Percentiles rank a stretch among this genome's conserved stretches.
Evolutionary conservation across 2,329 filamentous ascomycete genomes (phyloP).

Genomic region (Aplosporella prunicola): DNA sequence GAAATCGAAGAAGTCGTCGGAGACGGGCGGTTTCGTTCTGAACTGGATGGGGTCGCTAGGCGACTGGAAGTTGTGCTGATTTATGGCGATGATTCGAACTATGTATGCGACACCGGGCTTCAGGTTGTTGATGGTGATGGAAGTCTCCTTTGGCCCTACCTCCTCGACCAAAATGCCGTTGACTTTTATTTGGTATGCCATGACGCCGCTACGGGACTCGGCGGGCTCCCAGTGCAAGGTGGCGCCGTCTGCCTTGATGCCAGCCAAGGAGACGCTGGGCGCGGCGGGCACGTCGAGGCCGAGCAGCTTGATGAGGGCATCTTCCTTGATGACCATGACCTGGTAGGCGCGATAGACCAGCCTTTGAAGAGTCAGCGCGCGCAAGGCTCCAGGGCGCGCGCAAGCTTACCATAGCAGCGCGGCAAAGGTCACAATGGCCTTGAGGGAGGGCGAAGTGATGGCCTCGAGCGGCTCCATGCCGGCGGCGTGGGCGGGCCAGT

Average conservation of each 20-base stretch:
- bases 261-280: slow-evolving; percentile 81
- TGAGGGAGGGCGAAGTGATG: slow-evolving; percentile 9
- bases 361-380: slow-evolving; percentile 42
- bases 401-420: slow-evolving; percentile 10
- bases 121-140: slow-evolving; percentile 84
- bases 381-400: no score
- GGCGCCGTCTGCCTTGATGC: slow-evolving; percentile 77
- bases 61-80: slow-evolving; percentile 84
- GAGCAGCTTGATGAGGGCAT: slow-evolving; percentile 80
- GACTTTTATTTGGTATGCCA: slow-evolving; percentile 85
- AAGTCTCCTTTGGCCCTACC: slow-evolving; percentile 68
- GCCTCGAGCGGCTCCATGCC: slow-evolving; percentile 11
- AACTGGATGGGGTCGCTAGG: slow-evolving; percentile 78
- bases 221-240: slow-evolving; percentile 85
- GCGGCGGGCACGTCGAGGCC: slow-evolving; percentile 88
- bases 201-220: slow-evolving; percentile 55
- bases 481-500: slow-evolving; percentile 9
- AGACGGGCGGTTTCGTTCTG: slow-evolving; percentile 49
- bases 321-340: slow-evolving; percentile 82
- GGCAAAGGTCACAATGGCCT: slow-evolving; percentile 8
- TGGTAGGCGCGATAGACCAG: slow-evolving; percentile 77
- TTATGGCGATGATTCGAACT: slow-evolving; percentile 84
- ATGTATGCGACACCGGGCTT: slow-evolving; percentile 86
- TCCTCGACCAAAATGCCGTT: slow-evolving; percentile 91
- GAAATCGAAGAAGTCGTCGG: slow-evolving; percentile 39